phyloP scores from a whole-genome alignment of 2,329 filamentous ascomycete genomes.

The Sporothrix globosa region DNA sequence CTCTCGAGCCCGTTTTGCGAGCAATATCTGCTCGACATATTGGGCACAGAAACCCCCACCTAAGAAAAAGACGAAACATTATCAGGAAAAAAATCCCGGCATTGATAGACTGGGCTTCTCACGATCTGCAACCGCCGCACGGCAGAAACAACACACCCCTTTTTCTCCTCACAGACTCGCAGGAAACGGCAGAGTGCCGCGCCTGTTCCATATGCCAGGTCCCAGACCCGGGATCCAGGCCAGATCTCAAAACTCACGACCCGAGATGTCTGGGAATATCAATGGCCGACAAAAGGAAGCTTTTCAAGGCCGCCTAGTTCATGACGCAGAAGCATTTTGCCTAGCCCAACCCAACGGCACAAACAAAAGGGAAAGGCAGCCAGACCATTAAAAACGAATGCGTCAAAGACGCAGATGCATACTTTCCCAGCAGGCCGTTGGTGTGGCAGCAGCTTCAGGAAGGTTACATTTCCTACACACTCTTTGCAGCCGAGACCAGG shows the following conservation, averaged over 20 bases:
- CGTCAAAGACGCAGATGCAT: background rate
- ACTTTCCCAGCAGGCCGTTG: background rate
- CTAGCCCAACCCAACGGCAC: background rate
- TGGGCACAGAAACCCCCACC: conserved; percentile 17
- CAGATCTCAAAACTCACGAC: background rate
- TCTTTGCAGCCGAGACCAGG: conserved; percentile 13
- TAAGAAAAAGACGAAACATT: conserved; percentile 24
- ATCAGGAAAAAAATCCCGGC: background rate
- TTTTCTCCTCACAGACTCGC: background rate
- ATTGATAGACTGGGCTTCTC: conserved; percentile 16
- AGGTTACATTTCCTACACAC: conserved; percentile 25
- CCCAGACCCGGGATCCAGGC: conserved; percentile 27
- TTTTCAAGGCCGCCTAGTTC: too few species aligned
- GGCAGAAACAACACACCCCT: conserved; percentile 18
- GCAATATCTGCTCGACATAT: background rate
- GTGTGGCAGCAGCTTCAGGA: conserved; percentile 12
- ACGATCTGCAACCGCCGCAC: conserved; percentile 25
- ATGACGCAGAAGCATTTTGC: background rate
- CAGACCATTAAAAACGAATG: background rate
- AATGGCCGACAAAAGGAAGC: background rate
- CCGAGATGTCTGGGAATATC: background rate
- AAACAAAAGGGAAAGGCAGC: background rate
- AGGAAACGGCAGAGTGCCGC: conserved; percentile 17
- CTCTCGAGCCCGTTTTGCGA: background rate
- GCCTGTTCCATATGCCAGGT: conserved; percentile 21